Evolutionary conservation across 768 basidiomycete genomes (phyloP), one percentile per base, ranked within the genome.

Genomic region (Mycena sanguinolenta): DNA sequence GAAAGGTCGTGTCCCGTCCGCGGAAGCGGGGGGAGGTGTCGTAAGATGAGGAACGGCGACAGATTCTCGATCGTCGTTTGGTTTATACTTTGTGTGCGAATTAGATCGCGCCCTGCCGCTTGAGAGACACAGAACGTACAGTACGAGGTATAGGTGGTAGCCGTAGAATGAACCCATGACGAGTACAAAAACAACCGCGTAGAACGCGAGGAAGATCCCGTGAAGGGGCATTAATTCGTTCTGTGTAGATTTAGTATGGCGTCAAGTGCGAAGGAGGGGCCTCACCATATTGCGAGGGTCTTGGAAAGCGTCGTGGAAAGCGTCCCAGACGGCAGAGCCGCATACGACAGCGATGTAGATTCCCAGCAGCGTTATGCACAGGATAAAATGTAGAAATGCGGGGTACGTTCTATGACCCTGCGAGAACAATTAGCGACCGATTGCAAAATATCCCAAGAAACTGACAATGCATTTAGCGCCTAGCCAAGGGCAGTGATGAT

Each of bases 401-500:
- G 93, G 90, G 77, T 95, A 95, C 46, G 92, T 95, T 76, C 94
- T 85, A 80, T 94, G 89, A 3, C 94, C 94, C 94, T 95, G 74
- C 39, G 44, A 49, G 32, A 34, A 34, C 32, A 34, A 34, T 34
- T 10, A 34, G 10, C 32, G 32, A 10, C 32, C 32, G 10, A 34
- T 4, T 34, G 6, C 32, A 59, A 21, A 32, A 28, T 27, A 42
- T 30, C 5, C 50, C 55, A 28, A 21, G n/a, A 23, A 32, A 81
- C 91, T 78, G 77, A 93, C 94, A 67, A 96, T 87, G 78, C 94
- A 96, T 77, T 85, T 91, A 54, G 85, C 81, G 42, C 90, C 94
- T 27, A 95, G 81, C 94, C 94, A 96, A 8, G 91, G 92, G 76
- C 94, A 96, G 75, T 96, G 95, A 75, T 95, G 95, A 78, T 96